Conservation (phyloP, 148 eudicot species). For the Persicaria maculosa region DNA sequence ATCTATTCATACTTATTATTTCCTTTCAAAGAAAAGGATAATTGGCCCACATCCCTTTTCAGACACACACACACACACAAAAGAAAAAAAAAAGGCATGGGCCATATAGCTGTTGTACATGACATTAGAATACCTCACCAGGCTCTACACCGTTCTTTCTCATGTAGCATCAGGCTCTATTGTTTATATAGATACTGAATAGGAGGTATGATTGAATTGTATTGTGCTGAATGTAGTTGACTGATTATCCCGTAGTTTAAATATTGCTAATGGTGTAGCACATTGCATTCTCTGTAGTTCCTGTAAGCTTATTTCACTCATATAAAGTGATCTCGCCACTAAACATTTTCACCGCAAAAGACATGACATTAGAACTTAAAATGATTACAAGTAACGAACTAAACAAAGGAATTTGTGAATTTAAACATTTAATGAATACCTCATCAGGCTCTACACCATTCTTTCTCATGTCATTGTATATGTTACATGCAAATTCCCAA, state of each 20-base stretch:
- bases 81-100: neutral
- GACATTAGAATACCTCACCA: too few relatives aligned
- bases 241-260: neutral
- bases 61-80: neutral
- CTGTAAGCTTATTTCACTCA: neutral
- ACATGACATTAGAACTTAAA: neutral
- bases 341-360: neutral
- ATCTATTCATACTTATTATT: neutral
- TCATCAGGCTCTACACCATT: slow-evolving; percentile 87
- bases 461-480: slow-evolving; percentile 73
- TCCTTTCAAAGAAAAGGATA: neutral
- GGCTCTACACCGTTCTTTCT: too few relatives aligned
- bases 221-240: neutral
- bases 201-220: neutral
- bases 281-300: neutral
- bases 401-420: neutral
- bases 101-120: too few relatives aligned
- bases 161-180: too few relatives aligned
- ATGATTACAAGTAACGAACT: neutral
- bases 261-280: neutral
- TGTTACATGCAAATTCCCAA: slow-evolving; percentile 89
- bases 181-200: neutral
- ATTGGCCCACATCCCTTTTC: neutral
- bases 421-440: slow-evolving; percentile 34
- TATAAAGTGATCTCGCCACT: neutral